Evolutionary conservation across 2,329 filamentous ascomycete genomes (phyloP).

Genomic region (Trichoderma breve): DNA sequence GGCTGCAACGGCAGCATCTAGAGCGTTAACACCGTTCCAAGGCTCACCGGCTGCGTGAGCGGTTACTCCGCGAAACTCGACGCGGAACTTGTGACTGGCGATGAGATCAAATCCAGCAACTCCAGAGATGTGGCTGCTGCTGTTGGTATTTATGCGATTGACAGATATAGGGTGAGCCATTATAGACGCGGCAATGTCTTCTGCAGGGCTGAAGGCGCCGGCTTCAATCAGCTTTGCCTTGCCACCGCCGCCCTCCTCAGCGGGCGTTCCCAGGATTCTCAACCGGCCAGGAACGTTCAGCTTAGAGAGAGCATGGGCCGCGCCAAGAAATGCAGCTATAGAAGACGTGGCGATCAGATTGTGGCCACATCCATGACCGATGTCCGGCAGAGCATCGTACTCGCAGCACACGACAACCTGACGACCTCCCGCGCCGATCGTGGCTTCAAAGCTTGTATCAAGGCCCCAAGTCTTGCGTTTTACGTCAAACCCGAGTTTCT

Average conservation of each 20-base stretch:
- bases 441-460: slow-evolving; percentile 50
- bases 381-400: slow-evolving; percentile 48
- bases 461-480: slow-evolving; percentile 50
- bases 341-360: slow-evolving; percentile 45
- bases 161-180: slow-evolving; percentile 30
- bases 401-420: slow-evolving; percentile 45
- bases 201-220: slow-evolving; percentile 29
- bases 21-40: slow-evolving; percentile 39
- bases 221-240: slow-evolving; percentile 34
- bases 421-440: slow-evolving; percentile 41
- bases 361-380: slow-evolving; percentile 48
- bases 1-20: slow-evolving; percentile 38
- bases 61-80: slow-evolving; percentile 34
- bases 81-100: slow-evolving; percentile 33
- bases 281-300: slow-evolving; percentile 35
- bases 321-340: slow-evolving; percentile 41
- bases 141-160: not conserved
- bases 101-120: slow-evolving; percentile 33
- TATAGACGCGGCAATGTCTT: slow-evolving; percentile 30
- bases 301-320: slow-evolving; percentile 34
- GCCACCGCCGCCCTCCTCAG: slow-evolving; percentile 44
- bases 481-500: slow-evolving; percentile 44
- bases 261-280: slow-evolving; percentile 43
- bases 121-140: slow-evolving; percentile 18
- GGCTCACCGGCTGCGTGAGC: slow-evolving; percentile 39